Evolutionary conservation across 306 rosid genomes (phyloP).

Genomic region (Gynostemma pentaphyllum): DNA sequence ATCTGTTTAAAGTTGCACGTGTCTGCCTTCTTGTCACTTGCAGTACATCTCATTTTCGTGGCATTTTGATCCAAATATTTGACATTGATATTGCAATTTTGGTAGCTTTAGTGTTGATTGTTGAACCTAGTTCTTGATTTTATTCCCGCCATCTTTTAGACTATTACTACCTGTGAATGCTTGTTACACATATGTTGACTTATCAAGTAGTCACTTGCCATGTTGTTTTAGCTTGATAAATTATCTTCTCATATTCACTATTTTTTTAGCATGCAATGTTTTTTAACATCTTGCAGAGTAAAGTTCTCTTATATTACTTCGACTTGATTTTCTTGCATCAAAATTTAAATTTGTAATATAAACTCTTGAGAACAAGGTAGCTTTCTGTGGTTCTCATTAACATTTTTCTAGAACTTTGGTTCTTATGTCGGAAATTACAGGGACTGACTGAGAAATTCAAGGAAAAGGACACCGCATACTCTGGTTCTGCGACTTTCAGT

Average conservation of each 20-base stretch:
- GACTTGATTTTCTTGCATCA: background rate
- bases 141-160: background rate
- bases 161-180: background rate
- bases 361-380: too few species aligned
- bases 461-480: constrained; percentile 66
- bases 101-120: too few species aligned
- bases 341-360: too few species aligned
- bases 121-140: background rate
- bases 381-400: background rate
- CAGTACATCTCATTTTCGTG: too few species aligned
- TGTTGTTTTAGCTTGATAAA: background rate
- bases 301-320: background rate
- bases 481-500: constrained; percentile 67
- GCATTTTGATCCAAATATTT: too few species aligned
- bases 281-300: background rate
- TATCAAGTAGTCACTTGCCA: background rate
- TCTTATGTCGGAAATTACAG: constrained; percentile 35
- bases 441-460: constrained; percentile 89
- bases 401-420: background rate
- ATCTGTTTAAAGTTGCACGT: background rate
- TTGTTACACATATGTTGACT: background rate
- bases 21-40: background rate
- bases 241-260: background rate
- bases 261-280: background rate
- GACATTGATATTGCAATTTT: too few species aligned